Conservation (phyloP, 1,139 yeast genomes). For the Trichomonascaceae sp. region DNA sequence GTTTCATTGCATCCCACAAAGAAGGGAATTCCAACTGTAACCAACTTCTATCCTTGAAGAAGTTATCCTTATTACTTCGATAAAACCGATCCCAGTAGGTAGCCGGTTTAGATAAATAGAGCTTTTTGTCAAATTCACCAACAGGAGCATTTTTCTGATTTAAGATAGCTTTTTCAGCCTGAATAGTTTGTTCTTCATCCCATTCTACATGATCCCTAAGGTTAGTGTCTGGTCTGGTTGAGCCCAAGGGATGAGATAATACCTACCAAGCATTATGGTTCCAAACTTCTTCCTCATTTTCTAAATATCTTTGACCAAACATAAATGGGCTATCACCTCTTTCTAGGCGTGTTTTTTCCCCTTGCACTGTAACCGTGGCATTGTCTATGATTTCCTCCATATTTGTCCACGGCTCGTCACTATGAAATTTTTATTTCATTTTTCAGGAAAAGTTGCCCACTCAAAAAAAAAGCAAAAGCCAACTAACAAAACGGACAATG, state of each 20-base stretch:
- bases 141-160: conserved; percentile 82
- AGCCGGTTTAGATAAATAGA: conserved; percentile 81
- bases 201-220: conserved; percentile 84
- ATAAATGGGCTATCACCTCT: conserved; percentile 84
- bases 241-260: not conserved
- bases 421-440: not conserved
- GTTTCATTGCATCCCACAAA: conserved; percentile 67
- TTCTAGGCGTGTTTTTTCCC: conserved; percentile 21
- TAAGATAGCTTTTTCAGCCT: conserved; percentile 68
- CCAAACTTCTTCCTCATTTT: conserved; percentile 71
- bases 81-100: conserved; percentile 94
- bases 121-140: conserved; percentile 69
- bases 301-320: conserved; percentile 79
- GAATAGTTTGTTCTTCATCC: conserved; percentile 82
- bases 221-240: too few relatives aligned
- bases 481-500: not conserved
- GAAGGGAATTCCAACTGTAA: conserved; percentile 88
- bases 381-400: not conserved
- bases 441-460: too few relatives aligned
- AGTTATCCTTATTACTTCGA: conserved; percentile 82
- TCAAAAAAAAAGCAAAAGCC: conserved; percentile 1
- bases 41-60: conserved; percentile 97
- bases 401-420: not conserved
- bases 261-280: conserved; percentile 77
- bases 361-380: not conserved